Evolutionary conservation across 2,329 filamentous ascomycete species (phyloP), one percentile per base, ranked within the genome.

Genomic region (Colletotrichum somersetense): DNA sequence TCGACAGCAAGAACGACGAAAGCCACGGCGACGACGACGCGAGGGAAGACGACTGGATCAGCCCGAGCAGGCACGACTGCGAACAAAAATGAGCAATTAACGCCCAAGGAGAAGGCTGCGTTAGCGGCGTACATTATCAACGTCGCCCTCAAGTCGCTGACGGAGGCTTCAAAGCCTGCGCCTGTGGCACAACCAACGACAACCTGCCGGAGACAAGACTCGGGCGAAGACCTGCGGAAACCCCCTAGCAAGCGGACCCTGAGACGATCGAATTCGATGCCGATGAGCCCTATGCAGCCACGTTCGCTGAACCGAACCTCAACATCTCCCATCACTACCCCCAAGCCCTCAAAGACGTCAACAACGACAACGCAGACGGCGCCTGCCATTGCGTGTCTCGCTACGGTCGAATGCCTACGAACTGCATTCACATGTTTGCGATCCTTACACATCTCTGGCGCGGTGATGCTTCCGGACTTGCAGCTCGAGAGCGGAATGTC

Each of bases 61-160:
- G 72, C 78, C n/a, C 78, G 78, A 73, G 74, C 80, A 75, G 75
- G 78, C 72, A 74, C 77, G 76, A 50, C 59, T 11, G 75, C 80
- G 73, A 75, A 85, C 44, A 79, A 79, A 56, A 79, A 80, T 44
- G 82, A 83, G 62, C 81, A 82, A 58, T 79, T 92, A 40, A 82
- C 86, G 5, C 78, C 84, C 6, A 89, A 87, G 75, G 91, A 94
- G 70, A 89, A 87, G 79, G 90, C 90, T 62, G 85, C 89, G 56
- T 82, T 95, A 46, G 92, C 93, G 16, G 94, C 92, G 0, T 89
- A 94, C 73, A 85, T 94, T 46, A 89, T 94, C 76, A 96, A 95
- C 78, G 84, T 85, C 8, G 87, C 91, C 1, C 84, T 95, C 50
- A 94, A 93, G 77, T 86, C 88, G 12, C 85, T 96, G 4, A 86